A percentile compares a stretch with the other conserved stretches of the same genome.
Evolutionary conservation across 768 basidiomycete genomes (phyloP).

Genomic region (Mycena maculata): DNA sequence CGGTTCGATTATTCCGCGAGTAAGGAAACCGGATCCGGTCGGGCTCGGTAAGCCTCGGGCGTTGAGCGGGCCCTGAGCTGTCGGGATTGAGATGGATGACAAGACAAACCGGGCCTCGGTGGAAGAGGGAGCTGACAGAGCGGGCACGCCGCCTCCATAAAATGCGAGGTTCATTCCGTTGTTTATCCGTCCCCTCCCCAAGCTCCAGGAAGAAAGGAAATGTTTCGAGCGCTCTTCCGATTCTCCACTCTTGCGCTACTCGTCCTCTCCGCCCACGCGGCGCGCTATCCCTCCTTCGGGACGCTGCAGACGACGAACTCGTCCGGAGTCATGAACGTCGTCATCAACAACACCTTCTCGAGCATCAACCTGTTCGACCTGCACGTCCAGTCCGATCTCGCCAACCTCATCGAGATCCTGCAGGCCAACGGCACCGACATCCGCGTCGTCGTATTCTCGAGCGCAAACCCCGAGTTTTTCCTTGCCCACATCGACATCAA

Average conservation of each 20-base stretch:
- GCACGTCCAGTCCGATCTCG: not conserved
- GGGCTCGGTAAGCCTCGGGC: not conserved
- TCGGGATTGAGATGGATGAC: too few relatives aligned
- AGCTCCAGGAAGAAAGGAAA: too few relatives aligned
- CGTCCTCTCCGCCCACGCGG: not conserved
- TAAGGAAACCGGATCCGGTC: too few relatives aligned
- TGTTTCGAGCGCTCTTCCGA: not conserved
- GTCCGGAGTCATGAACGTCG: not conserved
- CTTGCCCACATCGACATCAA: not conserved
- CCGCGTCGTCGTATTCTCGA: not conserved
- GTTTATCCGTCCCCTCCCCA: not conserved
- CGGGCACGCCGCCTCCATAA: not conserved
- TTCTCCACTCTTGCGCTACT: not conserved
- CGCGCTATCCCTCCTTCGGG: not conserved
- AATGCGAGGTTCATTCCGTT: not conserved
- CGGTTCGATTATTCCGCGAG: too few relatives aligned
- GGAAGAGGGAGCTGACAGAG: not conserved
- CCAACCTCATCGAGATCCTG: not conserved
- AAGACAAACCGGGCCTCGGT: not conserved
- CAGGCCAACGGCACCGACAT: constrained; percentile 1
- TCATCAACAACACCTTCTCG: constrained; percentile 3
- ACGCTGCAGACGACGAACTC: not conserved
- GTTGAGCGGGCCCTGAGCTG: too few relatives aligned
- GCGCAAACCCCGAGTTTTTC: not conserved
- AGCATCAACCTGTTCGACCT: not conserved